Evolutionary conservation across 2,329 filamentous ascomycete species (phyloP), one percentile per base, ranked within the genome.

Genomic region (Xylaria hypoxylon): DNA sequence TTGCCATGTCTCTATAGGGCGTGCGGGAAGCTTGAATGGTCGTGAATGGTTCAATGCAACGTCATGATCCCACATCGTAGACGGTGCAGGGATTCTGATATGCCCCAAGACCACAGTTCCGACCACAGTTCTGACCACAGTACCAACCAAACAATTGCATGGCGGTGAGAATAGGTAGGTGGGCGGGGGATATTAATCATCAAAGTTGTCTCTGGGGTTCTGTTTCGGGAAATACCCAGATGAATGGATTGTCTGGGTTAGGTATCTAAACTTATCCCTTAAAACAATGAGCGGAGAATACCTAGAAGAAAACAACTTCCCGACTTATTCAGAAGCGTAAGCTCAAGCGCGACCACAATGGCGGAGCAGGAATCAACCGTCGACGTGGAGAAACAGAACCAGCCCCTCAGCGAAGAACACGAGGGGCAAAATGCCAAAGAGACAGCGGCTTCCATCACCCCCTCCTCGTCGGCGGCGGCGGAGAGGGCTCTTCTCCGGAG

Each of bases 401-500:
- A 65, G 33, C 62, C 69, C 5, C 44, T 65, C 59, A 61, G 65
- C 22, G 73, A 75, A 47, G 70, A 75, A 52, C 28, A 70, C 13
- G 71, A 72, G 52, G 68, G 68, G 24, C 44, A 44, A 1, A 38
- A 69, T 48, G 42, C 58, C 19, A 72, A 71, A 40, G 67, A 62
- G 51, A 53, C 56, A 2, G 60, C 51, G 2, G 22, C 64, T 28
- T 45, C 63, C n/a, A 65, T 64, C 2, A 35, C 59, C 28, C 56
- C 63, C 52, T 53, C 59, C 44, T 64, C 67, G 13, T 64, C 68
- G 2, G 58, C 68, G 2, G 58, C 68, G 2, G 57, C 64, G 13
- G 75, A 77, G 65, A 66, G 69, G 22, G 68, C 70, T 24, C 64
- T 77, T 6, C 58, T 77, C 40, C 72, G 81, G 77, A 82, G 80